Evolutionary conservation across 2,329 filamentous ascomycete genomes (phyloP).

Genomic region (Fusarium tanahbumbuense): DNA sequence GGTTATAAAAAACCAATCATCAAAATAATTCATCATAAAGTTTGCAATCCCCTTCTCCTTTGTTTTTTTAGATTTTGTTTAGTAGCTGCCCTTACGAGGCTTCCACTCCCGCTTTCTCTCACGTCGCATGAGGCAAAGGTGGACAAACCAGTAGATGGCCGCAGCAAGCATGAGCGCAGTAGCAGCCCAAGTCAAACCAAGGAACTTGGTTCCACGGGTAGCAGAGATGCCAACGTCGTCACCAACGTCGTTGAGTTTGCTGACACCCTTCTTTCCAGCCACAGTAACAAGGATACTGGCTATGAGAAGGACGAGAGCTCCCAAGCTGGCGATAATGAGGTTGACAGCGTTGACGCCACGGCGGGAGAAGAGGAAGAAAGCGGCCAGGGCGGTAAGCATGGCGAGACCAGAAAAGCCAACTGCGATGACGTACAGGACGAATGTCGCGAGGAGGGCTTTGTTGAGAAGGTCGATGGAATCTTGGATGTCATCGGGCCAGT

Average conservation of each 20-base stretch:
- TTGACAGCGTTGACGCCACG: slow-evolving; percentile 51
- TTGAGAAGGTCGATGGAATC: slow-evolving; percentile 63
- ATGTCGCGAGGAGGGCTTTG: slow-evolving; percentile 59
- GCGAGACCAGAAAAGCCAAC: slow-evolving; percentile 57
- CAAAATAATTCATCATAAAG: slow-evolving; percentile 17
- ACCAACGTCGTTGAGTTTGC: slow-evolving; percentile 57
- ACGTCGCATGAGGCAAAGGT: slow-evolving; percentile 49
- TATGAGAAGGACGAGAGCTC: slow-evolving; percentile 53
- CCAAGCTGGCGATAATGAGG: slow-evolving; percentile 52
- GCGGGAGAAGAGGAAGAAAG: slow-evolving; percentile 50
- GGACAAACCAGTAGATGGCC: slow-evolving; percentile 55
- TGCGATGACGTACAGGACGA: slow-evolving; percentile 61
- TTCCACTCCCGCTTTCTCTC: slow-evolving; percentile 45
- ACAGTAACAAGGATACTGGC: slow-evolving; percentile 59
- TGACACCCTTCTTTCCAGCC: slow-evolving; percentile 54
- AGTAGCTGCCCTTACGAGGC: slow-evolving; percentile 47
- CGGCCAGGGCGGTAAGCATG: slow-evolving; percentile 54
- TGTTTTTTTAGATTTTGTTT: slow-evolving; percentile 33
- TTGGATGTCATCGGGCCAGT: slow-evolving; percentile 58
- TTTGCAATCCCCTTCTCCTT: neutral
- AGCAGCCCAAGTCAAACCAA: slow-evolving; percentile 60
- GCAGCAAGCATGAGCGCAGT: slow-evolving; percentile 58
- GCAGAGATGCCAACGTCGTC: slow-evolving; percentile 60
- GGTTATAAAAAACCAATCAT: slow-evolving; percentile 9
- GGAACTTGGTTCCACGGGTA: slow-evolving; percentile 57